Percentiles rank a stretch among this genome's conserved stretches.
These are phyloP conservation scores for Aurinia saxatilis DNA, from an alignment of 345 rosid genomes.

Conservation along the genomic window DNA sequence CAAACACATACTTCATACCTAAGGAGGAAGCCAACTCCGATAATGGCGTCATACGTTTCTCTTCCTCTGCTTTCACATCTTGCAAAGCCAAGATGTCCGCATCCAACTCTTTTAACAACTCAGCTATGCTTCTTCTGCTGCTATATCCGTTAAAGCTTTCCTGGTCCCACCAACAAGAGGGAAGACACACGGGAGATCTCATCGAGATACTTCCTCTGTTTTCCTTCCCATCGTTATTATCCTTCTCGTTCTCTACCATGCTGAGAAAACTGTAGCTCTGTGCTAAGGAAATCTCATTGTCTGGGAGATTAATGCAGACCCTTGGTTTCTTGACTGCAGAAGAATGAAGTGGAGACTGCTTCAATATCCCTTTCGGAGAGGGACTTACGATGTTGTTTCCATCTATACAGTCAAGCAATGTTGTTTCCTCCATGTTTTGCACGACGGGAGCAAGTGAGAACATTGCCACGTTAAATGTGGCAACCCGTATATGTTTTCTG, in stretches of 20 bases:
- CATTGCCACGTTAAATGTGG: slow-evolving; percentile 94
- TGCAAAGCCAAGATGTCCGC: slow-evolving; percentile 77
- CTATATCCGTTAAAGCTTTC: slow-evolving; percentile 34
- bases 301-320: slow-evolving; percentile 88
- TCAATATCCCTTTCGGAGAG: slow-evolving; percentile 65
- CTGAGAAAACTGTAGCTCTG: slow-evolving; percentile 39
- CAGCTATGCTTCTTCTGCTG: slow-evolving; percentile 64
- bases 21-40: slow-evolving; percentile 75
- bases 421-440: slow-evolving; percentile 37
- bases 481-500: slow-evolving; percentile 56
- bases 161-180: slow-evolving; percentile 45
- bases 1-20: slow-evolving; percentile 80
- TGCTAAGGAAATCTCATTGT: slow-evolving; percentile 84
- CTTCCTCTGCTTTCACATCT: slow-evolving; percentile 92
- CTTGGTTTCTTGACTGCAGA: slow-evolving; percentile 40
- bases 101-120: slow-evolving; percentile 73
- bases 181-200: slow-evolving; percentile 86
- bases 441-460: slow-evolving; percentile 86
- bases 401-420: slow-evolving; percentile 18
- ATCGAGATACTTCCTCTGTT: slow-evolving; percentile 47
- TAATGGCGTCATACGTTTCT: slow-evolving; percentile 74
- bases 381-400: slow-evolving; percentile 25
- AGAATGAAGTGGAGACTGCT: slow-evolving; percentile 72
- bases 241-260: slow-evolving; percentile 35
- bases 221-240: slow-evolving; percentile 31